Evolutionary conservation across 2,329 filamentous ascomycete genomes (phyloP), one percentile per base, ranked within the genome.

Genomic region (Aspergillus persii): DNA sequence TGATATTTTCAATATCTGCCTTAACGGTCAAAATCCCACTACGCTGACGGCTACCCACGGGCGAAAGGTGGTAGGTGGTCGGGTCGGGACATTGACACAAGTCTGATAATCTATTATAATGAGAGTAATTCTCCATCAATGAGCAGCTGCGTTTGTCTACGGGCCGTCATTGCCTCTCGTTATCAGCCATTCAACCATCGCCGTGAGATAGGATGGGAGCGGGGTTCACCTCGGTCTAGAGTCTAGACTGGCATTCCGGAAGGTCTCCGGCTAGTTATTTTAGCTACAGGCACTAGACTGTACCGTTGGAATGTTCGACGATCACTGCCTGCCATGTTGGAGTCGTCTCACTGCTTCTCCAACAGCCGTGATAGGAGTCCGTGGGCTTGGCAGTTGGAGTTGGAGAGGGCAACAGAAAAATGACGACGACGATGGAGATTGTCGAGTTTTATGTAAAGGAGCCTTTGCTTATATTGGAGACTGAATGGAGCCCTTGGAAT

Each of bases 381-480:
- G 29, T 27, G 48, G 31, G 29, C 54, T 60, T 51, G 54, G 58
- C 58, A 60, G 54, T 60, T 60, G 58, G 58, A 57, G 58, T 41
- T 41, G 36, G 36, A 41, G 36, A 9, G 8, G 5, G 33, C 33
- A 11, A 9, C 3, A 8, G 33, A 36, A 36, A 36, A 41, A 41
- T 18, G 36, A 15, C 36, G 36, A 41, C 15, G 15, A 6, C 36
- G 12, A 50, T 50, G 48, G 48, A 48, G 9, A 9, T 12, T 6
- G 5, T 41, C 15, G 11, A 41, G 15, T 41, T 5, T 41, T 41
- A 41, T 15, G 36, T 41, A 41, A 41, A 41, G 15, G 36, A 12
- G 3, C 2, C 36, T 41, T 15, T 41, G n/a, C 15, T 41, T 12
- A 41, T 41, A 41, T 41, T 41, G 36, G 36, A 41, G 36, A 41